Conservation (phyloP, 305 asterid genomes). For the Andrographis paniculata region DNA sequence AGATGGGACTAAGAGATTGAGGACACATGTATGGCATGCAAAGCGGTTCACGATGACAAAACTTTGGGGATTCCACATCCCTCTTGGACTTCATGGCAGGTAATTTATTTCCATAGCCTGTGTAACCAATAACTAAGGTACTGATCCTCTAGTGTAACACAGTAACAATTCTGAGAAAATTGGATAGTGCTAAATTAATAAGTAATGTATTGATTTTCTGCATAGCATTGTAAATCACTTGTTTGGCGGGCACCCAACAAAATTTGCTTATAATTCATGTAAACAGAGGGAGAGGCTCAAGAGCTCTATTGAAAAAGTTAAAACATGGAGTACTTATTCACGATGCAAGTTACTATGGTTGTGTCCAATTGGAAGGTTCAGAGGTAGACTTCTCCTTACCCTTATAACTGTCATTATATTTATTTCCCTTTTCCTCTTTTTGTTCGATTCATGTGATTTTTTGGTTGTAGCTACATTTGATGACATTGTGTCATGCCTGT, state of each 20-base stretch:
- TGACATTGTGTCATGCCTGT: conserved; percentile 2
- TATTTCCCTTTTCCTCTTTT: background rate
- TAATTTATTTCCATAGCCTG: conserved; percentile 19
- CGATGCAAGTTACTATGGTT: conserved; percentile 66
- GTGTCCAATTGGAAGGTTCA: conserved; percentile 68
- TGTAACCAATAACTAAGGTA: background rate
- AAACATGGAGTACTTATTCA: conserved; percentile 64
- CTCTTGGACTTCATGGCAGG: conserved; percentile 84
- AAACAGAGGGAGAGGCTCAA: conserved; percentile 85
- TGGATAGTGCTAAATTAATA: background rate
- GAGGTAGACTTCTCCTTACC: conserved; percentile 41
- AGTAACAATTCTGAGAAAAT: conserved; percentile 1
- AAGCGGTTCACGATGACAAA: conserved; percentile 76
- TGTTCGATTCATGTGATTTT: conserved; percentile 1
- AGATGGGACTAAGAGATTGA: conserved; percentile 81
- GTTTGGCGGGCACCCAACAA: too few relatives aligned
- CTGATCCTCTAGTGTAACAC: background rate
- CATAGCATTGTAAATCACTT: too few relatives aligned
- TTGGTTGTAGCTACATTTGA: conserved; percentile 1
- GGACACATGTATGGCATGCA: conserved; percentile 96
- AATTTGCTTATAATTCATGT: conserved; percentile 10
- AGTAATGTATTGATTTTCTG: too few relatives aligned
- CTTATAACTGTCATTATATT: conserved; percentile 3
- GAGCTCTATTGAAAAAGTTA: conserved; percentile 65
- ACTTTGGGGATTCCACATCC: conserved; percentile 78